Evolutionary conservation across 495 filamentous ascomycete genomes (phyloP), one percentile per base, ranked within the genome.

Genomic region (Hypoxylon intermedium): DNA sequence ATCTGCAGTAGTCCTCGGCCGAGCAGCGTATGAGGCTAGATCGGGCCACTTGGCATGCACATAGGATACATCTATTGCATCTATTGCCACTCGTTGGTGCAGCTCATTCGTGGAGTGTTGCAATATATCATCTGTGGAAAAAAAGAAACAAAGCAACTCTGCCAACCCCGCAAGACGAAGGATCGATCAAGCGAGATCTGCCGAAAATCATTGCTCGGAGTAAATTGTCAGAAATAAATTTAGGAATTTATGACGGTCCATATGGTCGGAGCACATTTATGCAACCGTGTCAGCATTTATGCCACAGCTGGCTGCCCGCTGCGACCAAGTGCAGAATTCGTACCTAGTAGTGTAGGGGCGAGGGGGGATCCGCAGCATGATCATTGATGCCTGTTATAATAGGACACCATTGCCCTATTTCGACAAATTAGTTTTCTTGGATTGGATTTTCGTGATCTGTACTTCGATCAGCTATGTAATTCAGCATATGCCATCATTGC

Each of bases 131-230:
- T 47, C 45, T 30, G n/a, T n/a, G n/a, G n/a, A n/a, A n/a, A n/a
- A n/a, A n/a, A n/a, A n/a, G n/a, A 48, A 30, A 40, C 46, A 56
- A 44, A 40, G 42, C 15, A 46, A 56, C 47, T 11, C 1, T 46
- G 12, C 3, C 19, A 31, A 62, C 61, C 61, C 61, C 61, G 50
- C 61, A 65, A 51, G 13, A 13, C 50, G 61, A 65, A 55, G 61
- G 61, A 65, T 59, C 21, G 31, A 43, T 52, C 33, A 37, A 50
- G 60, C 42, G 49, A 12, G 36, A 63, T 63, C 60, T 64, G 37
- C 60, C 53, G 54, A 53, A 18, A 54, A 64, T 64, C 60, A 45
- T 49, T 46, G 16, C 52, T 45, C 52, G 26, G 36, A 30, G 7
- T 30, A 20, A 6, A 2, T 28, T 28, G 50, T 60, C 42, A 53